These are phyloP conservation scores for Tylopilus rubrobrunneus DNA, from an alignment of 768 basidiomycete species.

Conservation along the genomic window DNA sequence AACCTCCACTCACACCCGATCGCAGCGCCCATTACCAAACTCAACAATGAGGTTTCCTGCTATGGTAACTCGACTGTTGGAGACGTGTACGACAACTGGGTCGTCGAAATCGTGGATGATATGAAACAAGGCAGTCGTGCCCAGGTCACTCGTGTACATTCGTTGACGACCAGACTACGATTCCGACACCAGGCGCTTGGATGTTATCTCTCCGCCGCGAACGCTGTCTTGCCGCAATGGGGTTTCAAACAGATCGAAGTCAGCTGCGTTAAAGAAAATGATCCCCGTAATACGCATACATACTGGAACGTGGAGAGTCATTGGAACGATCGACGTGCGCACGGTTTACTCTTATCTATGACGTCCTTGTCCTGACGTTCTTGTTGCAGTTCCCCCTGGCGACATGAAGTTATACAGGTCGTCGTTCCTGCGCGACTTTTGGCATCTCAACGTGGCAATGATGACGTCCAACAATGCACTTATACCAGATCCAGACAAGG, in stretches of 20 bases:
- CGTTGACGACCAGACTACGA: slow-evolving; percentile 85
- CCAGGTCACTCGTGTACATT: slow-evolving; percentile 70
- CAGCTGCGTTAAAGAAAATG: slow-evolving; percentile 85
- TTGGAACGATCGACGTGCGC: slow-evolving; percentile 91
- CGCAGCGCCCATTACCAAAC: slow-evolving; percentile 83
- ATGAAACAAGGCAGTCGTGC: slow-evolving; percentile 57
- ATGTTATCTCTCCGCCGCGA: slow-evolving; percentile 89
- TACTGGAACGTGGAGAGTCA: slow-evolving; percentile 99
- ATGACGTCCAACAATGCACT: slow-evolving; percentile 99
- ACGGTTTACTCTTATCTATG: not conserved
- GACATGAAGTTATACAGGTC: slow-evolving; percentile 82
- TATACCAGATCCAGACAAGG: slow-evolving; percentile 96
- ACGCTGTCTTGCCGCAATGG: slow-evolving; percentile 91
- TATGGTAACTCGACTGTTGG: slow-evolving; percentile 91
- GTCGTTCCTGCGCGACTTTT: slow-evolving; percentile 94
- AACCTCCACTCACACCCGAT: slow-evolving; percentile 92
- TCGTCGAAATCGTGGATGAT: slow-evolving; percentile 92
- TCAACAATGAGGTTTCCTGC: slow-evolving; percentile 87
- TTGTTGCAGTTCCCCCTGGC: slow-evolving; percentile 68
- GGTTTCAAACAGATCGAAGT: slow-evolving; percentile 99
- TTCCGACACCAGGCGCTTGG: slow-evolving; percentile 74
- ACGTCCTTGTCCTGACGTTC: not conserved
- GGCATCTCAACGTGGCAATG: slow-evolving; percentile 99
- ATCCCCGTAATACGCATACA: slow-evolving; percentile 75
- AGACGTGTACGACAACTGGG: slow-evolving; percentile 87